These are phyloP conservation scores for Hygrophorus pudorinus DNA, from an alignment of 768 basidiomycete genomes.

Conservation along the genomic window DNA sequence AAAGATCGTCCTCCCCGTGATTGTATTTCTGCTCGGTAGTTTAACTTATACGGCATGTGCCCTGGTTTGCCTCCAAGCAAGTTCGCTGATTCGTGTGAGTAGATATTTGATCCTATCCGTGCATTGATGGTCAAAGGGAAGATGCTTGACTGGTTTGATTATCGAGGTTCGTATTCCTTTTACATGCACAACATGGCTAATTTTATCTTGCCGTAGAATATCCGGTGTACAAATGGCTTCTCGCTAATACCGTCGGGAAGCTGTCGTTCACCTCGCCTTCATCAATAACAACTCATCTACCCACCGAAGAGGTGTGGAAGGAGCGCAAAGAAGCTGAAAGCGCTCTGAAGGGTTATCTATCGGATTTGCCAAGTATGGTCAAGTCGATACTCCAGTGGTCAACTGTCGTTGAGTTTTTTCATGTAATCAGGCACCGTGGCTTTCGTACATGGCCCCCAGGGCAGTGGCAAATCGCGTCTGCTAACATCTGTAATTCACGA, in stretches of 20 bases:
- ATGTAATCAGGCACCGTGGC: constrained; percentile 49
- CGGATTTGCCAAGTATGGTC: constrained; percentile 60
- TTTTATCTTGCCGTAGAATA: constrained; percentile 36
- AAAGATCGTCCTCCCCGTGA: constrained; percentile 65
- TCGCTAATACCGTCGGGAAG: constrained; percentile 47
- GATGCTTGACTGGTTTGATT: constrained; percentile 78
- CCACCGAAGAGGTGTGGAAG: constrained; percentile 58
- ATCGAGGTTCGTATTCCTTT: constrained; percentile 37
- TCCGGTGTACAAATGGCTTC: constrained; percentile 69
- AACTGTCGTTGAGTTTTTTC: background rate
- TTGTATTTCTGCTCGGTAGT: constrained; percentile 84
- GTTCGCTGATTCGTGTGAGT: background rate
- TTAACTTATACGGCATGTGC: constrained; percentile 64
- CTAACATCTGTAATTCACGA: constrained; percentile 43
- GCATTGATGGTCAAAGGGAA: constrained; percentile 75
- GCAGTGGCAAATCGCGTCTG: constrained; percentile 68
- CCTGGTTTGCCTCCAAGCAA: background rate
- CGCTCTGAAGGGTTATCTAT: constrained; percentile 59
- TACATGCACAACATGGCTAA: background rate
- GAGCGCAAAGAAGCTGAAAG: constrained; percentile 74
- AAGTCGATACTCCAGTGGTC: constrained; percentile 5
- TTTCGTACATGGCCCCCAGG: constrained; percentile 77
- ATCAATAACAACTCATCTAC: background rate
- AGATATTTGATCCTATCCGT: constrained; percentile 93
- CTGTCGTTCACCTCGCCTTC: constrained; percentile 12